Evolutionary conservation across 495 filamentous ascomycete species (phyloP).

Genomic region (Podospora pseudocomata): DNA sequence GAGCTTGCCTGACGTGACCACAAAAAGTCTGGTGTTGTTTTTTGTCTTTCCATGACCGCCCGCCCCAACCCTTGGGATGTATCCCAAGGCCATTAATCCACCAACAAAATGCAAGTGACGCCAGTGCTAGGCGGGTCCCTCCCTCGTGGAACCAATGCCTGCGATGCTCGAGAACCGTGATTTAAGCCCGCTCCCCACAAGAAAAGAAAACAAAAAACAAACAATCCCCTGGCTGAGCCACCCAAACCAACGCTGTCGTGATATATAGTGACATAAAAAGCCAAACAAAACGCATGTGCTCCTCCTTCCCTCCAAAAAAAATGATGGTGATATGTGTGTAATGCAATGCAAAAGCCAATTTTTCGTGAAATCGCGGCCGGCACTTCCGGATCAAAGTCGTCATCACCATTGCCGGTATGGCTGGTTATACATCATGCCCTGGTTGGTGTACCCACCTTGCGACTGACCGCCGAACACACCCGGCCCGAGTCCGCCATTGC

Average conservation of each 20-base stretch:
- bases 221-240: constrained; percentile 19
- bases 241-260: constrained; percentile 26
- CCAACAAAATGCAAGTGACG: constrained; percentile 34
- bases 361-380: not conserved
- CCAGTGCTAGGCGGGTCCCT: constrained; percentile 23
- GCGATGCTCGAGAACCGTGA: constrained; percentile 25
- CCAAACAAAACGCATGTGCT: constrained; percentile 21
- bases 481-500: constrained; percentile 76
- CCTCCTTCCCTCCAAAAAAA: constrained; percentile 22
- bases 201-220: constrained; percentile 13
- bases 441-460: constrained; percentile 99
- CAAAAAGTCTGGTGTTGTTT: constrained; percentile 29
- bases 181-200: constrained; percentile 20
- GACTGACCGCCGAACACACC: constrained; percentile 84
- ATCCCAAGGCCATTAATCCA: not conserved
- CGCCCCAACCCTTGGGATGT: not conserved
- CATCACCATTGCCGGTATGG: constrained; percentile 67
- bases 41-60: constrained; percentile 25
- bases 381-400: constrained; percentile 24
- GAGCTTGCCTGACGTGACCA: constrained; percentile 56
- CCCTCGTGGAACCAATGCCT: constrained; percentile 19
- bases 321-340: constrained; percentile 15
- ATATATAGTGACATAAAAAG: constrained; percentile 27
- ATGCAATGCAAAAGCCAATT: constrained; percentile 10
- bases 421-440: constrained; percentile 79